Evolutionary conservation across 768 basidiomycete genomes (phyloP).

Genomic region (Tulasnella calospora): DNA sequence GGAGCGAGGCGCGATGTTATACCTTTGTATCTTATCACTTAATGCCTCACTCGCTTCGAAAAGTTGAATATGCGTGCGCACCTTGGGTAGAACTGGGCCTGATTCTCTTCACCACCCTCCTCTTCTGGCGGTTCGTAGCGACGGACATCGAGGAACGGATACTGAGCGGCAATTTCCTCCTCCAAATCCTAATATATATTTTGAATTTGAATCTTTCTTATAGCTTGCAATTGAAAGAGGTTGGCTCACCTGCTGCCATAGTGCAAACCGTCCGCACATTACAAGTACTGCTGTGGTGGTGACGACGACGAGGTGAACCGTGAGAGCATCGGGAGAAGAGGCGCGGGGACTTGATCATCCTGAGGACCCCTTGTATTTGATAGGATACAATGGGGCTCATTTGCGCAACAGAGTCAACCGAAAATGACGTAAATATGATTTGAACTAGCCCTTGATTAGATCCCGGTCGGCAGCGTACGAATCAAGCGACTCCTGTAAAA

Average conservation of each 20-base stretch:
- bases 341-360: no score
- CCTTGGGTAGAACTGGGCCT: constrained; percentile 51
- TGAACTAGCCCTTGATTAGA: no score
- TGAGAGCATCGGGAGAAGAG: not conserved
- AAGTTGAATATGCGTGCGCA: not conserved
- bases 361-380: no score
- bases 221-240: not conserved
- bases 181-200: constrained; percentile 1
- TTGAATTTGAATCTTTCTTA: not conserved
- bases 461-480: no score
- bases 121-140: constrained; percentile 29
- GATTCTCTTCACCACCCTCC: constrained; percentile 56
- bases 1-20: constrained; percentile 80
- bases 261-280: constrained; percentile 20
- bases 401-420: no score
- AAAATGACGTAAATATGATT: no score
- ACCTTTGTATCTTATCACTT: constrained; percentile 38
- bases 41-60: not conserved
- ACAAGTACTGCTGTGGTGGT: constrained; percentile 13
- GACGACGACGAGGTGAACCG: not conserved
- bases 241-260: constrained; percentile 14
- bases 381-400: no score
- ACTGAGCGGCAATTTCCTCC: constrained; percentile 15
- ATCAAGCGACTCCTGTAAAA: no score
- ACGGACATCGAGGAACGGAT: constrained; percentile 18